Evolutionary conservation across 345 rosid genomes (phyloP), one percentile per base, ranked within the genome.

Genomic region (Gossypium turneri): DNA sequence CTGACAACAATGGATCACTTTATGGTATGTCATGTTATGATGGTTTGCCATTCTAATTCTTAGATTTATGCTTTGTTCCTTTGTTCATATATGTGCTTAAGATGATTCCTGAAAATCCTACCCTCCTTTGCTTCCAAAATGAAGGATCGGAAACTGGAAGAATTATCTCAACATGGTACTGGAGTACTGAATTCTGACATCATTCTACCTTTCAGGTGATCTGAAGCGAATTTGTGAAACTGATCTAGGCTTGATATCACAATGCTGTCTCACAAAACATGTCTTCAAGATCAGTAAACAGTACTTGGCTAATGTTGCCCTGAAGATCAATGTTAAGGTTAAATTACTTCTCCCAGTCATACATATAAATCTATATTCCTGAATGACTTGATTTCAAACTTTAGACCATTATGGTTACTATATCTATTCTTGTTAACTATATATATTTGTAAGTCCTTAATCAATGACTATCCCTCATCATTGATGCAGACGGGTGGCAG

Each of bases 271-370:
- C 67, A 89, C 97, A 76, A 95, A 95, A 72, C 94, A 95, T 78
- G 99, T 95, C 73, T 91, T 93, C 89, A 95, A 90, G 90, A 93
- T 93, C 76, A 91, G 90, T 88, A 95, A 91, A 87, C 99, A 95
- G 79, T 95, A 95, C 81, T 79, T 95, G 79, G 98, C 99, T 58
- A 95, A 95, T 83, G 97, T 95, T 12, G 86, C 99, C 22, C 90
- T 95, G 29, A 95, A 95, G 80, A 95, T 95, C 82, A 95, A 95
- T 77, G 99, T 95, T 63, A 95, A 95, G 99, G 99, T 94, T 73
- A 70, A 86, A 53, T 67, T 13, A 59, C 10, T 47, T 43, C 15
- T 59, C 9, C 59, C 12, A 50, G 38, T 44, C 47, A 45, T 47
- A 7, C 16, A n/a, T 4, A 34, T 38, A n/a, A n/a, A 24, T 11